Evolutionary conservation across 179 eudicot genomes (phyloP).

Genomic region (Vitellaria paradoxa): DNA sequence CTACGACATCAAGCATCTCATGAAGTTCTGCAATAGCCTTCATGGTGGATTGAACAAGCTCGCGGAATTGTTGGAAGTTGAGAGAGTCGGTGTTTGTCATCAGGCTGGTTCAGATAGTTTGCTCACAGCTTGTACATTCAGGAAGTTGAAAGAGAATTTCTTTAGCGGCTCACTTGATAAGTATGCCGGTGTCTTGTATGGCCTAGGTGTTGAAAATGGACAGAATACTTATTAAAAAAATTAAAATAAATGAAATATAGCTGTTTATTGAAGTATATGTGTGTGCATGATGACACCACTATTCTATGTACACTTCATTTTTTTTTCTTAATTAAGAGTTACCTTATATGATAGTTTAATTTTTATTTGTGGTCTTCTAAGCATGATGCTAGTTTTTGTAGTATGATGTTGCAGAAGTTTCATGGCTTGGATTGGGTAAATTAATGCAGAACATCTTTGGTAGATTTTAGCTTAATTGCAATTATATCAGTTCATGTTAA

Average conservation of each 20-base stretch:
- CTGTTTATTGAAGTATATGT: neutral
- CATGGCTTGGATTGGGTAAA: neutral
- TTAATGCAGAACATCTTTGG: neutral
- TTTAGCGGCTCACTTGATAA: slow-evolving; percentile 68
- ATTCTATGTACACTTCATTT: slow-evolving; percentile 12
- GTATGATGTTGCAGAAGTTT: neutral
- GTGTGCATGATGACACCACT: slow-evolving; percentile 8
- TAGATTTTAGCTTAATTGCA: neutral
- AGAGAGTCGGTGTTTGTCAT: slow-evolving; percentile 71
- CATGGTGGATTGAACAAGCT: slow-evolving; percentile 86
- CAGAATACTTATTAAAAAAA: slow-evolving; percentile 28
- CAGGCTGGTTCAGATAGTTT: slow-evolving; percentile 86
- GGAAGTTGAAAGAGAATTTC: slow-evolving; percentile 64
- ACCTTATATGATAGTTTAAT: neutral
- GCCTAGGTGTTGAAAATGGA: slow-evolving; percentile 63
- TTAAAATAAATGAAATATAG: slow-evolving; percentile 5
- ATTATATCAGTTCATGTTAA: neutral
- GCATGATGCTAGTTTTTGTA: neutral
- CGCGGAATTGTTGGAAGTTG: slow-evolving; percentile 65
- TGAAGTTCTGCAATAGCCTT: slow-evolving; percentile 67
- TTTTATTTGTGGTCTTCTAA: neutral
- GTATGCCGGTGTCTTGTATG: slow-evolving; percentile 79
- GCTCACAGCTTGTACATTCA: slow-evolving; percentile 69
- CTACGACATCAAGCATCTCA: slow-evolving; percentile 72
- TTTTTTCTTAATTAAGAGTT: neutral